Evolutionary conservation across 2,329 filamentous ascomycete genomes (phyloP).

Genomic region (Penicillium rolfsii): DNA sequence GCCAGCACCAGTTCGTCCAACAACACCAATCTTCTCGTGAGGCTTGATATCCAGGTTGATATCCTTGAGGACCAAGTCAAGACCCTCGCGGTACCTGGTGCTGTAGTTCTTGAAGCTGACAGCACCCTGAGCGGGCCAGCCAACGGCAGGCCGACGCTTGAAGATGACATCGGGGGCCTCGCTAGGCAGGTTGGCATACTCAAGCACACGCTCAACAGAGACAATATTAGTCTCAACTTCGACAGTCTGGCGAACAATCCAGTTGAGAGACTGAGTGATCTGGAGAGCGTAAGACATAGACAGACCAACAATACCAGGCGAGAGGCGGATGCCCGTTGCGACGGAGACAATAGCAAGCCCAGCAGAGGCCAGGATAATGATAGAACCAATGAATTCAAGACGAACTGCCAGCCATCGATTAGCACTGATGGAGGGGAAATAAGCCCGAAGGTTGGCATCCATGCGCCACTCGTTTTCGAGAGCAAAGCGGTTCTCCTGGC

Average conservation of each 20-base stretch:
- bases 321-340: constrained; percentile 64
- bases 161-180: constrained; percentile 94
- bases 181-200: constrained; percentile 87
- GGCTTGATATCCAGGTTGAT: constrained; percentile 91
- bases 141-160: constrained; percentile 80
- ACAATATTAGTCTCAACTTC: constrained; percentile 99
- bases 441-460: constrained; percentile 90
- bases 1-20: constrained; percentile 92
- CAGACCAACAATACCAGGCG: constrained; percentile 80
- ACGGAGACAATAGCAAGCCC: constrained; percentile 82
- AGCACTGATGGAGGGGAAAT: constrained; percentile 93
- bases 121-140: constrained; percentile 88
- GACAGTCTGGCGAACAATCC: constrained; percentile 97
- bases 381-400: constrained; percentile 89
- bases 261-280: constrained; percentile 96
- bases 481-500: constrained; percentile 83
- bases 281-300: constrained; percentile 97
- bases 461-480: constrained; percentile 97
- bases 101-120: constrained; percentile 93
- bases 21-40: constrained; percentile 96
- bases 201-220: constrained; percentile 93
- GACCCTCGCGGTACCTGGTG: constrained; percentile 83
- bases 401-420: constrained; percentile 93
- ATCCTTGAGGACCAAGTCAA: constrained; percentile 92
- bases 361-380: constrained; percentile 89